Evolutionary conservation across 495 filamentous ascomycete species (phyloP).

Genomic region (Haplographium delicatum): DNA sequence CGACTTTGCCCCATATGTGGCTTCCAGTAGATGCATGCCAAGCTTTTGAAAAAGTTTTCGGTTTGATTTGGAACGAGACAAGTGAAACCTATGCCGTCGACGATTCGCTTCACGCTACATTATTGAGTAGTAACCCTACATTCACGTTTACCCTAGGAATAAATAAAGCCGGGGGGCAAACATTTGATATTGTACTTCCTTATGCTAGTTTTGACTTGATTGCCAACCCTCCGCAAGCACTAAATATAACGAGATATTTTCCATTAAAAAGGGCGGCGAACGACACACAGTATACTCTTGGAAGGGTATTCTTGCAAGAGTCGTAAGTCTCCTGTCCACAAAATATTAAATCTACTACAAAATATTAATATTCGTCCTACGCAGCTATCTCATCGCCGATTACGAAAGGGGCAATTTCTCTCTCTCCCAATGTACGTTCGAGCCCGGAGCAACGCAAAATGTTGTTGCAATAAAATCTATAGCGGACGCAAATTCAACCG

Average conservation of each 20-base stretch:
- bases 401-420: slow-evolving; percentile 17
- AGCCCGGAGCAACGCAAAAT: not conserved
- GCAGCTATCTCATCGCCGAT: too few relatives aligned
- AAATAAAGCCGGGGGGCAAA: not conserved
- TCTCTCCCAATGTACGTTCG: slow-evolving; percentile 7
- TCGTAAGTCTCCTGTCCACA: too few relatives aligned
- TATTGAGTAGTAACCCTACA: not conserved
- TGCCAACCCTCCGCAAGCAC: not conserved
- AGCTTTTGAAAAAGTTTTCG: not conserved
- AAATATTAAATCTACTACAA: too few relatives aligned
- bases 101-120: not conserved
- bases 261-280: not conserved
- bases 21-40: not conserved
- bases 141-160: not conserved
- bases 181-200: not conserved
- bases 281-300: slow-evolving; percentile 37
- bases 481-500: too few relatives aligned
- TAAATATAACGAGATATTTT: not conserved
- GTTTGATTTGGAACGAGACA: not conserved
- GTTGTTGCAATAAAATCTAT: not conserved
- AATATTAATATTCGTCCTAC: too few relatives aligned
- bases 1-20: not conserved
- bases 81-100: not conserved
- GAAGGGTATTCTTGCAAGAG: slow-evolving; percentile 53
- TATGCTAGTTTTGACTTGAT: not conserved